Conservation (phyloP, 2,329 filamentous ascomycete genomes). For the Lecanicillium sp. region DNA sequence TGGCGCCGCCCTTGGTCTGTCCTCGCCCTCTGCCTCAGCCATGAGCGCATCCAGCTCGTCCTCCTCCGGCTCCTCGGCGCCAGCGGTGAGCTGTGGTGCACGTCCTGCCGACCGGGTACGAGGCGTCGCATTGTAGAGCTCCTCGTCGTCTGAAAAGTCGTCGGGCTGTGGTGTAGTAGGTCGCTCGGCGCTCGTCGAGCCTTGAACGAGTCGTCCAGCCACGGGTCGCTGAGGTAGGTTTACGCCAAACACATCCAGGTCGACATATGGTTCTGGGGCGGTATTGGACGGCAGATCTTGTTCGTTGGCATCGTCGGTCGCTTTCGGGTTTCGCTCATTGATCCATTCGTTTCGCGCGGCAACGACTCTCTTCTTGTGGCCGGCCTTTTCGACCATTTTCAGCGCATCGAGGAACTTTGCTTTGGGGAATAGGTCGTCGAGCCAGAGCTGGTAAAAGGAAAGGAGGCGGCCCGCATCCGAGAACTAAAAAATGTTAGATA, state of each 20-base stretch:
- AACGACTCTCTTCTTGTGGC: constrained; percentile 74
- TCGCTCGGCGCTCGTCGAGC: constrained; percentile 15
- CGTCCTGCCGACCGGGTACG: constrained; percentile 15
- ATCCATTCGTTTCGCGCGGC: constrained; percentile 77
- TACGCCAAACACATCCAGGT: constrained; percentile 11
- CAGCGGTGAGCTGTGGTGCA: constrained; percentile 13
- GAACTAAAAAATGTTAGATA: constrained; percentile 46
- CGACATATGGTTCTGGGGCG: constrained; percentile 3
- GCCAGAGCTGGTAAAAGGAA: constrained; percentile 91
- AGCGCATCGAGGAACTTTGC: constrained; percentile 89
- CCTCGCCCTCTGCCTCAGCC: constrained; percentile 34
- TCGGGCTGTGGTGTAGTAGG: constrained; percentile 16
- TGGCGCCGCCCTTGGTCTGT: background rate
- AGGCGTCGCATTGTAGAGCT: constrained; percentile 50
- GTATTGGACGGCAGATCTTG: background rate
- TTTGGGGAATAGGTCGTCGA: constrained; percentile 91
- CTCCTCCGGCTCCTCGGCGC: constrained; percentile 26
- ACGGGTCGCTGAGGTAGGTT: constrained; percentile 17
- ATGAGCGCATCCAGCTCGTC: constrained; percentile 48
- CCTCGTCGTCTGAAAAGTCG: constrained; percentile 36
- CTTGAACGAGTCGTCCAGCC: constrained; percentile 6
- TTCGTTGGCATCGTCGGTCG: constrained; percentile 23
- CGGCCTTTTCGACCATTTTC: constrained; percentile 84
- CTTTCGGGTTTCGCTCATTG: constrained; percentile 58
- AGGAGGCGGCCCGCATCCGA: constrained; percentile 75